Conservation (phyloP, 345 rosid species). For the Citrus medica region DNA sequence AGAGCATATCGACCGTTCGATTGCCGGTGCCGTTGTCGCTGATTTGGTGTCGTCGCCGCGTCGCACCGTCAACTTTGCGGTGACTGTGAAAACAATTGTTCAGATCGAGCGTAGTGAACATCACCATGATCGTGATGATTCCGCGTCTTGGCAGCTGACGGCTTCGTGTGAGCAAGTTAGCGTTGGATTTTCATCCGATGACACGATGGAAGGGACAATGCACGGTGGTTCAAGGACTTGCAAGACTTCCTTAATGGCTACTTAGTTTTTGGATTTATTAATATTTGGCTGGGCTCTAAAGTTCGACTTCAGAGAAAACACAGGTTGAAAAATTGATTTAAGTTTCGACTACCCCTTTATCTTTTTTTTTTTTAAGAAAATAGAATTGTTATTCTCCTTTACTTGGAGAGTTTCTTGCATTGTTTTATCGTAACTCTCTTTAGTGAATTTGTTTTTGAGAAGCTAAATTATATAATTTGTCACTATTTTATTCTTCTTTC, state of each 20-base stretch:
- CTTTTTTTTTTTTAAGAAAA: too few relatives aligned
- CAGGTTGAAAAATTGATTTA: too few relatives aligned
- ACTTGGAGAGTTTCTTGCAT: too few relatives aligned
- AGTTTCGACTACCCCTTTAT: too few relatives aligned
- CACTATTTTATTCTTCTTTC: too few relatives aligned
- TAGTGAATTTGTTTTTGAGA: too few relatives aligned
- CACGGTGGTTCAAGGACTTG: neutral
- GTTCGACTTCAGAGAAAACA: too few relatives aligned
- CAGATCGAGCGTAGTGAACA: neutral
- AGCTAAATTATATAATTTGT: too few relatives aligned
- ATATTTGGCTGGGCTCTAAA: too few relatives aligned
- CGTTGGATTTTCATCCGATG: neutral
- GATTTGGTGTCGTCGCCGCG: neutral
- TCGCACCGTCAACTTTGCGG: neutral
- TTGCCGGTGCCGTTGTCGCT: neutral
- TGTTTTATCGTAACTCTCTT: too few relatives aligned
- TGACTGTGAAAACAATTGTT: neutral
- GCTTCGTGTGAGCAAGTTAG: neutral
- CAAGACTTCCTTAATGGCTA: neutral
- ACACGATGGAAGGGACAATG: neutral
- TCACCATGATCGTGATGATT: too few relatives aligned
- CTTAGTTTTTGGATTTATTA: neutral
- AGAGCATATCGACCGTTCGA: neutral
- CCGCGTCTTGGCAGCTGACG: neutral
- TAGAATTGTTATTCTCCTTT: too few relatives aligned